Conservation (phyloP, 805 yeast genomes). For the Metschnikowia anglica region DNA sequence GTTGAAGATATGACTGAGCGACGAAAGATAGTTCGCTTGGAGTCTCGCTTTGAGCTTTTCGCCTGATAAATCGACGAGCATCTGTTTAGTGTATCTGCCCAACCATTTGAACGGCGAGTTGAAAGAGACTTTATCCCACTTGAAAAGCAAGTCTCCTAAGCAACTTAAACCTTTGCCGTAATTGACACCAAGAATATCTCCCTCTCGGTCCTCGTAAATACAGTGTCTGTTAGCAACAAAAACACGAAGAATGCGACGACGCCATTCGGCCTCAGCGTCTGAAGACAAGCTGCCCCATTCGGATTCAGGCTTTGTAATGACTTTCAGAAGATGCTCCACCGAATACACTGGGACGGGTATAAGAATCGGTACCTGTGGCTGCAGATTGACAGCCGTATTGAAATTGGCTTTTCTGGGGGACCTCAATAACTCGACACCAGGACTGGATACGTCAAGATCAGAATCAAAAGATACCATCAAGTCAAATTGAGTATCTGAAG, state of each 20-base stretch:
- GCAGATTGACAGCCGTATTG: neutral
- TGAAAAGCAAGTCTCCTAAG: slow-evolving; percentile 28
- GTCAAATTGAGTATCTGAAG: slow-evolving; percentile 22
- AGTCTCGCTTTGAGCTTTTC: slow-evolving; percentile 24
- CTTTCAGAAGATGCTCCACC: slow-evolving; percentile 30
- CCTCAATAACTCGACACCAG: slow-evolving; percentile 37
- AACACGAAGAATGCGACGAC: slow-evolving; percentile 28
- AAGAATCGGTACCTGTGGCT: slow-evolving; percentile 31
- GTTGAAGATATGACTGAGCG: slow-evolving; percentile 12
- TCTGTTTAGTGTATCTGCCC: slow-evolving; percentile 22
- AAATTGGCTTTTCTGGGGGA: slow-evolving; percentile 13
- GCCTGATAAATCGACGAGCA: slow-evolving; percentile 23
- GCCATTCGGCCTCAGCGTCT: slow-evolving; percentile 33
- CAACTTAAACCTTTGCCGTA: slow-evolving; percentile 21
- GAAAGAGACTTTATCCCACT: slow-evolving; percentile 22
- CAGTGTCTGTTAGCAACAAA: slow-evolving; percentile 32
- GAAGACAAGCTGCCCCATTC: slow-evolving; percentile 20
- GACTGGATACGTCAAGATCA: slow-evolving; percentile 31
- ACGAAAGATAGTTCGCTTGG: slow-evolving; percentile 10
- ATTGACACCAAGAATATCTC: slow-evolving; percentile 23
- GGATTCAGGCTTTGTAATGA: slow-evolving; percentile 24
- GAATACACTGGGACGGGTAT: slow-evolving; percentile 38
- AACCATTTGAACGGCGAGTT: slow-evolving; percentile 20
- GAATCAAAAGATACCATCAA: slow-evolving; percentile 39
- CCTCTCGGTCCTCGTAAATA: slow-evolving; percentile 19